phyloP scores from a whole-genome alignment of 139 green algal genomes.

The Chlorella sorokiniana region DNA sequence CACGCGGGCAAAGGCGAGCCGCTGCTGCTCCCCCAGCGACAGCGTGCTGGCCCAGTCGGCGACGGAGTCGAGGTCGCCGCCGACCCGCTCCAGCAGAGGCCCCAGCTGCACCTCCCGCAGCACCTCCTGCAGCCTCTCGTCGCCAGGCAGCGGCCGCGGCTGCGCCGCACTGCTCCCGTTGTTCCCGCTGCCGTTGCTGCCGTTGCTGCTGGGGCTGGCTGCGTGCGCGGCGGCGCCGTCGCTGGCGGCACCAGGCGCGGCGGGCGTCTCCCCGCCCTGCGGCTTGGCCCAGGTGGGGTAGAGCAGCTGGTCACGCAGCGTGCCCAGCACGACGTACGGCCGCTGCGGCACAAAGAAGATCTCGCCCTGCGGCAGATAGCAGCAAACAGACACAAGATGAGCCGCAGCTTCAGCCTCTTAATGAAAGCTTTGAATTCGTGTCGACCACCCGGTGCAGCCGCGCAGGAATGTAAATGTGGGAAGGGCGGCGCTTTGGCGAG shows the following conservation, averaged over 20 bases:
- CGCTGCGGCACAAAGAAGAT: conserved; percentile 88
- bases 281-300: conserved; percentile 76
- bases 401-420: background rate
- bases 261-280: background rate
- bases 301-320: conserved; percentile 86
- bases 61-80: conserved; percentile 61
- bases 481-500: too few relatives aligned
- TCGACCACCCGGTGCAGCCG: too few relatives aligned
- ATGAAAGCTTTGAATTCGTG: too few relatives aligned
- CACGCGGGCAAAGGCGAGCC: conserved; percentile 90
- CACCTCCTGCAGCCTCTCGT: conserved; percentile 69
- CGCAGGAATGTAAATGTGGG: too few relatives aligned
- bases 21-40: conserved; percentile 97
- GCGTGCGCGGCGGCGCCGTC: background rate
- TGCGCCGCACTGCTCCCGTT: background rate
- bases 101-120: conserved; percentile 63
- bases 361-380: background rate
- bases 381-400: background rate
- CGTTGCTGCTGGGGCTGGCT: conserved; percentile 4
- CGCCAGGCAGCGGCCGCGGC: conserved; percentile 53
- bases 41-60: conserved; percentile 88
- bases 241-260: background rate
- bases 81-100: conserved; percentile 31
- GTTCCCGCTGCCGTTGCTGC: conserved; percentile 30
- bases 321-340: conserved; percentile 96